Evolutionary conservation across 2,329 filamentous ascomycete genomes (phyloP).

Genomic region (Colletotrichum echinochloae): DNA sequence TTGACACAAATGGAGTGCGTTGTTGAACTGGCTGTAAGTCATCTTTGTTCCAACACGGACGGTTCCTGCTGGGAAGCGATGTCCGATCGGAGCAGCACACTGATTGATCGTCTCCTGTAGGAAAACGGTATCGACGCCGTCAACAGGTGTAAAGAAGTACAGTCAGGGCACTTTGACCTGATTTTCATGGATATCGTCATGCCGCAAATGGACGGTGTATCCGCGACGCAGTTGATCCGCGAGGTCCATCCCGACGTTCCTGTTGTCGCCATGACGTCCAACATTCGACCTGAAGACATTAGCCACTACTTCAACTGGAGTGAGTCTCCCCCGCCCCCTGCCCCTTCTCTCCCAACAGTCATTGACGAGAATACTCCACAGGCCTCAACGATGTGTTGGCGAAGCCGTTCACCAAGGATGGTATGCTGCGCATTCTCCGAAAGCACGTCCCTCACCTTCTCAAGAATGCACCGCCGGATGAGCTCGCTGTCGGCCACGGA

Average conservation of each 20-base stretch:
- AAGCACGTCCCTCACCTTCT: conserved; percentile 89
- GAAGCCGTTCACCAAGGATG: conserved; percentile 94
- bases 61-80: not conserved
- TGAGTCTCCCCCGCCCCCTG: conserved; percentile 26
- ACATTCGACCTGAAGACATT: conserved; percentile 96
- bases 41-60: not conserved
- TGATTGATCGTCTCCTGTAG: conserved; percentile 40
- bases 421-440: conserved; percentile 85
- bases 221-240: conserved; percentile 91
- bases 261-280: conserved; percentile 98
- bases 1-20: conserved; percentile 73
- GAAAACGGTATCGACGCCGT: conserved; percentile 90
- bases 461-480: conserved; percentile 68
- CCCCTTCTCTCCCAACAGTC: not conserved
- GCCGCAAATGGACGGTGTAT: conserved; percentile 95
- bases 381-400: conserved; percentile 98
- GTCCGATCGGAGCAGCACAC: not conserved
- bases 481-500: conserved; percentile 50
- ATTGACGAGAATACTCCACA: conserved; percentile 52
- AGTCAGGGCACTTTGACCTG: conserved; percentile 67
- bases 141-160: conserved; percentile 75
- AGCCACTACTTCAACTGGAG: conserved; percentile 86
- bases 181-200: conserved; percentile 97
- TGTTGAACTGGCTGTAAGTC: conserved; percentile 75
- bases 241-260: conserved; percentile 85